Base-by-base conservation (phyloP, 116 monocot species). In the Cymodocea nodosa region DNA sequence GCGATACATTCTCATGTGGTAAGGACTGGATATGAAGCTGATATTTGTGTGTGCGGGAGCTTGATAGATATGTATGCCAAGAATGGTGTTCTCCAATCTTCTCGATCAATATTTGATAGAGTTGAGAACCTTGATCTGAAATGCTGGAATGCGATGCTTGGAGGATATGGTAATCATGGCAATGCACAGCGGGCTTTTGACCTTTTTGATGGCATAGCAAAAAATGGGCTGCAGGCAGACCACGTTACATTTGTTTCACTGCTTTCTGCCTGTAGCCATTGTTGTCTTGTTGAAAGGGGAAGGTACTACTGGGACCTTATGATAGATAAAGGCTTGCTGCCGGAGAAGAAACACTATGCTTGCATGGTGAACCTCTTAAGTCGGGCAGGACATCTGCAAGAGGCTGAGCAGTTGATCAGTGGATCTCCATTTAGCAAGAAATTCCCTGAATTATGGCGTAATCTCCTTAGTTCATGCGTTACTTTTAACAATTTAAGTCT, bases 11-110 rank as follows among this genome's bases (percentile, higher is more conserved):
- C 82, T 15, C 60, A 71, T 51, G 87, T 77, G 23, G 17, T 90
- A 15, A 89, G 87, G 78, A 62, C 72, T 17, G 94, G 94, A 15
- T 78, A 81, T 72, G 84, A 75, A 81, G 60, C 51, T 35, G 82
- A 90, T 51, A 71, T 80, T 15, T 83, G 79, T 52, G 86, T 89
- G 4, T 71, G 73, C 55, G 84, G 89, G 34, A 85, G 89, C 70
- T 69, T 94, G 51, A 69, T 94, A 54, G 86, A 89, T 69, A 87
- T 94, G 89, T 94, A 94, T 75, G 84, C 87, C 15, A 94, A 94
- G 73, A 87, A 81, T 73, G 90, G 94, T 12, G 35, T 56, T 34
- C 77, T 89, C 20, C 60, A 72, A 69, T 39, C 73, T 52, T 82
- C 90, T 40, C 44, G 60, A 65, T 71, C 58, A 17, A 34, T 89